Evolutionary conservation across 1,284 basidiomycete genomes (phyloP).

Genomic region (Athelia psychrophila): DNA sequence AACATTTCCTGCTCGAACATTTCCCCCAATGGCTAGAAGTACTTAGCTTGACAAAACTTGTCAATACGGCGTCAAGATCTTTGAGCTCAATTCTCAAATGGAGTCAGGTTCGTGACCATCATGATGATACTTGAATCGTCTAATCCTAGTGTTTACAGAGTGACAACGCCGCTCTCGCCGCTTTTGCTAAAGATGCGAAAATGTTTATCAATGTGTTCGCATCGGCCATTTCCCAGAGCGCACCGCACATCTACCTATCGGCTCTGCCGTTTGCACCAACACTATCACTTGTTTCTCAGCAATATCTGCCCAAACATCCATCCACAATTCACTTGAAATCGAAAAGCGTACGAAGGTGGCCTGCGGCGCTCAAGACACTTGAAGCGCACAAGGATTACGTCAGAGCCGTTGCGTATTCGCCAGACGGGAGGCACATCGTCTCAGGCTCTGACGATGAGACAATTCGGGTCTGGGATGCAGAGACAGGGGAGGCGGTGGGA

Average conservation of each 20-base stretch:
- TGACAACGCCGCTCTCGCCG: neutral
- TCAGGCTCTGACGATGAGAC: conserved; percentile 7
- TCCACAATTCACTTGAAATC: neutral
- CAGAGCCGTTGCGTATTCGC: conserved; percentile 11
- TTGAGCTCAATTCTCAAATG: neutral
- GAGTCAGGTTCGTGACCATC: neutral
- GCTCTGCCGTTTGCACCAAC: neutral
- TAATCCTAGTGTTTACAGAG: neutral
- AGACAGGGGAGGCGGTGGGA: conserved; percentile 1
- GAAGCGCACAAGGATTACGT: conserved; percentile 4
- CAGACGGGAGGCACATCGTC: conserved; percentile 7
- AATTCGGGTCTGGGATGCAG: conserved; percentile 9
- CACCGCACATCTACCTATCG: neutral
- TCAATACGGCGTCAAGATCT: neutral
- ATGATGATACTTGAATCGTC: neutral
- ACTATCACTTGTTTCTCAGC: neutral
- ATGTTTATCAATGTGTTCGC: neutral
- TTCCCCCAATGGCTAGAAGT: neutral
- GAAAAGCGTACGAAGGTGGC: neutral
- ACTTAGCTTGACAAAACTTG: neutral
- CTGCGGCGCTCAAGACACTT: neutral
- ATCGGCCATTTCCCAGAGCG: neutral
- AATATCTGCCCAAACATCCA: neutral
- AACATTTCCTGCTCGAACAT: neutral
- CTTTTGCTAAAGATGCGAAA: neutral